Percentiles rank a stretch among this genome's conserved stretches.
These are phyloP conservation scores for Russula sp. DNA, from an alignment of 768 basidiomycete species.

Conservation along the genomic window DNA sequence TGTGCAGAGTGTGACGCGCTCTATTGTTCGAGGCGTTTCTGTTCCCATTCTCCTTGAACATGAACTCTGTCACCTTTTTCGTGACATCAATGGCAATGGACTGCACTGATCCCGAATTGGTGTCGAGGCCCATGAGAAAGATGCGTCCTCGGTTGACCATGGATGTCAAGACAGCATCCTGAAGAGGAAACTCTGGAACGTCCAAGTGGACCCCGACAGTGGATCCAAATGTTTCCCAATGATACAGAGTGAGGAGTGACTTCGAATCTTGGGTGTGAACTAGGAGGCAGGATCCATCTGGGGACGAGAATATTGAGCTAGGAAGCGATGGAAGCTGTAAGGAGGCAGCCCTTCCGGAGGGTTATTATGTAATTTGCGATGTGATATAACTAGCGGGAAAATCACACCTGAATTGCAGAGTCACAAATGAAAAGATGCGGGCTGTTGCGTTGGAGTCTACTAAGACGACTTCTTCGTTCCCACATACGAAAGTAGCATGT, in stretches of 20 bases:
- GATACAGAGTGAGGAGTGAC: constrained; percentile 35
- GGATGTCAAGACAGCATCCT: constrained; percentile 36
- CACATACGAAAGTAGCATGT: constrained; percentile 39
- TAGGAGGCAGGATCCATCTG: constrained; percentile 49
- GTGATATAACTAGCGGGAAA: too few relatives aligned
- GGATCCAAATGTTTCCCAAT: constrained; percentile 52
- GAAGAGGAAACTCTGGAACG: constrained; percentile 25
- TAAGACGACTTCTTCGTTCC: constrained; percentile 46
- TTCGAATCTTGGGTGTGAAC: constrained; percentile 21
- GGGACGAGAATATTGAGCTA: constrained; percentile 36
- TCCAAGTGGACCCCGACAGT: constrained; percentile 37
- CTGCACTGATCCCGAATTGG: constrained; percentile 26
- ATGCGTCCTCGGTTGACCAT: constrained; percentile 36
- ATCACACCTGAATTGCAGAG: constrained; percentile 45
- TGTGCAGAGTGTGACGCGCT: constrained; percentile 32
- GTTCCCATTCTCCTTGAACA: constrained; percentile 40
- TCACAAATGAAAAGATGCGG: constrained; percentile 49
- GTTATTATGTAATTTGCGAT: neutral
- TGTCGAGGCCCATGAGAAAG: constrained; percentile 38
- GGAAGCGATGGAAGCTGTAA: constrained; percentile 35
- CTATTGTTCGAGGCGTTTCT: constrained; percentile 21
- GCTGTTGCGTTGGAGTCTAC: constrained; percentile 38
- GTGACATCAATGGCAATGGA: constrained; percentile 48
- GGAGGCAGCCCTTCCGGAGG: constrained; percentile 35
- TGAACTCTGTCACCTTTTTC: constrained; percentile 47